These are phyloP conservation scores for Monosporascus sp. DNA, from an alignment of 2,329 filamentous ascomycete species.

Conservation along the genomic window DNA sequence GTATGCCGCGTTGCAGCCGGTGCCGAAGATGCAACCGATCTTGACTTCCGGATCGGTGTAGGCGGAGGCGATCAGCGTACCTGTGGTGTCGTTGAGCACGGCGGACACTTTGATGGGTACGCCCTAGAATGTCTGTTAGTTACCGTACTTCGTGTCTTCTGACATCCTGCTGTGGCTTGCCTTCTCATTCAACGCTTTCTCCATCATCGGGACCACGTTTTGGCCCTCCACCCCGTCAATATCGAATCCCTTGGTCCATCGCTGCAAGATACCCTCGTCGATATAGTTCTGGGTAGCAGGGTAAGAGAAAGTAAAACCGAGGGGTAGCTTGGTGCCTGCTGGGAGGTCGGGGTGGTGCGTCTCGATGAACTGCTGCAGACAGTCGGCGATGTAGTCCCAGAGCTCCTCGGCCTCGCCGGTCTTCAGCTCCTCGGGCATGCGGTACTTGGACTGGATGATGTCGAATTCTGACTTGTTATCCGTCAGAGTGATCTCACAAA, in stretches of 20 bases:
- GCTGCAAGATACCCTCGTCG: constrained; percentile 84
- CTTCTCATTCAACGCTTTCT: constrained; percentile 66
- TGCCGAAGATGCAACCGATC: constrained; percentile 97
- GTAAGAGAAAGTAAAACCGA: constrained; percentile 96
- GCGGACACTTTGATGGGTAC: constrained; percentile 91
- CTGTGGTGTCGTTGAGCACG: constrained; percentile 95
- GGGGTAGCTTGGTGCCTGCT: constrained; percentile 61
- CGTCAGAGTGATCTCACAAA: constrained; percentile 86
- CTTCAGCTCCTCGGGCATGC: constrained; percentile 89
- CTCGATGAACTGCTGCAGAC: constrained; percentile 83
- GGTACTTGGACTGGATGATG: constrained; percentile 94
- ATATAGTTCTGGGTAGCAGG: constrained; percentile 91
- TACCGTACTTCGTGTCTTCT: not conserved
- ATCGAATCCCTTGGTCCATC: constrained; percentile 97
- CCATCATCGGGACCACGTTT: constrained; percentile 85
- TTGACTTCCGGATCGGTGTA: constrained; percentile 93
- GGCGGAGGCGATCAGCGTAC: constrained; percentile 90
- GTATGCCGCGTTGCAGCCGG: constrained; percentile 96
- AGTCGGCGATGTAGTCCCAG: constrained; percentile 94
- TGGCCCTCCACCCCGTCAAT: constrained; percentile 86
- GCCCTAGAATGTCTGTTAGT: constrained; percentile 44
- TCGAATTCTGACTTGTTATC: constrained; percentile 86
- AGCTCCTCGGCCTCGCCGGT: constrained; percentile 77
- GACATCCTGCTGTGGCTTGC: constrained; percentile 34
- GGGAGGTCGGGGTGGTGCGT: constrained; percentile 68